Evolutionary conservation across 176 grass and related monocot genomes (phyloP).

Genomic region (Zea luxurians): DNA sequence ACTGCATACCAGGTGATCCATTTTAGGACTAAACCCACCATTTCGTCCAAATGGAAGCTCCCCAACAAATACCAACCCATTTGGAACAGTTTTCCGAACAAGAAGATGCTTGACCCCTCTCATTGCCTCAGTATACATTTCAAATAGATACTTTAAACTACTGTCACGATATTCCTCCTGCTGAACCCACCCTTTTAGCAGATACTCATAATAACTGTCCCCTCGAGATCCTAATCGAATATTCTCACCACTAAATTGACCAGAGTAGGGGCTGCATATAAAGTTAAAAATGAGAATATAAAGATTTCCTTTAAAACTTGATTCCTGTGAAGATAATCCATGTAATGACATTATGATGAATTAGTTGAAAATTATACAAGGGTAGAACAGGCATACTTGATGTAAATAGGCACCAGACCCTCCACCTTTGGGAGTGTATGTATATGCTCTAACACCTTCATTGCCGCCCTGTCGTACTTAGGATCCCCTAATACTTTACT

Average conservation of each 20-base stretch:
- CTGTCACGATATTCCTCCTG: constrained; percentile 59
- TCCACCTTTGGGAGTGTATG: constrained; percentile 82
- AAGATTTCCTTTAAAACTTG: constrained; percentile 10
- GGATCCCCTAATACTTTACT: constrained; percentile 85
- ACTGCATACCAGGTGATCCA: constrained; percentile 94
- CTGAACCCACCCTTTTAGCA: constrained; percentile 95
- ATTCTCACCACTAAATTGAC: constrained; percentile 92
- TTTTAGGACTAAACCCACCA: constrained; percentile 89
- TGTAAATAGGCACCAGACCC: constrained; percentile 94
- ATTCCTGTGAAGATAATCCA: constrained; percentile 24
- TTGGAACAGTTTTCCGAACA: constrained; percentile 87
- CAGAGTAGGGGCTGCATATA: constrained; percentile 70
- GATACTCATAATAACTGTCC: constrained; percentile 99
- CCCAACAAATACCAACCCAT: constrained; percentile 87
- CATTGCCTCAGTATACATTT: constrained; percentile 94
- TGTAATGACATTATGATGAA: constrained; percentile 29
- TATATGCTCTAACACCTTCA: constrained; percentile 95
- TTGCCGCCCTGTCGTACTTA: constrained; percentile 75
- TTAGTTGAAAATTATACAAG: constrained; percentile 15
- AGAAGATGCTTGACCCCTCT: constrained; percentile 89
- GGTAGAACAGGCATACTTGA: constrained; percentile 58
- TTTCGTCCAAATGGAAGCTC: constrained; percentile 78
- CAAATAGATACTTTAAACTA: constrained; percentile 78
- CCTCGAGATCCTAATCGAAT: constrained; percentile 94
- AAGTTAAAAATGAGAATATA: constrained; percentile 38